phyloP scores from a whole-genome alignment of 371 early-diverging fungal species.

The Mortierella sp. region DNA sequence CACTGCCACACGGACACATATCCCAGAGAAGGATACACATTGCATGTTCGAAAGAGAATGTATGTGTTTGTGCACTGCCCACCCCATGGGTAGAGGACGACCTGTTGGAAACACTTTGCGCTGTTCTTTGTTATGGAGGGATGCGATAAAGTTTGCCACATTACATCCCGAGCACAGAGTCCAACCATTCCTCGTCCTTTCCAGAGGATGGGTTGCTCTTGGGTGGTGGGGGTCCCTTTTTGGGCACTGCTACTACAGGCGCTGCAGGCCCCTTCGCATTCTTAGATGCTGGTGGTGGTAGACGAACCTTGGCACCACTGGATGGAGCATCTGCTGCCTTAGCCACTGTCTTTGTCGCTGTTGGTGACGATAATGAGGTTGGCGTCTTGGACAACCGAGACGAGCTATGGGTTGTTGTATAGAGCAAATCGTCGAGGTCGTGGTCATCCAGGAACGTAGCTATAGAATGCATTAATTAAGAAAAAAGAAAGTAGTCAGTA shows the following conservation, averaged over 20 bases:
- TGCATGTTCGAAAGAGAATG: too few relatives aligned
- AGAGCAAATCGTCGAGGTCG: conserved; percentile 45
- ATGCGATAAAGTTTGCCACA: too few relatives aligned
- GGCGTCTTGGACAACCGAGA: conserved; percentile 6
- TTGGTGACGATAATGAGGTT: background rate
- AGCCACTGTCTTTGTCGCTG: background rate
- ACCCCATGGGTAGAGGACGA: too few relatives aligned
- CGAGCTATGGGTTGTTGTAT: conserved; percentile 36
- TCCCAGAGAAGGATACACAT: too few relatives aligned
- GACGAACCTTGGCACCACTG: conserved; percentile 10
- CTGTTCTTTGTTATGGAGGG: too few relatives aligned
- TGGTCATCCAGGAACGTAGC: conserved; percentile 10
- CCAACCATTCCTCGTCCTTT: conserved; percentile 46
- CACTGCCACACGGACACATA: too few relatives aligned
- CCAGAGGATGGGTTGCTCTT: conserved; percentile 17
- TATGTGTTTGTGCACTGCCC: background rate
- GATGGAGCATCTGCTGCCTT: conserved; percentile 1
- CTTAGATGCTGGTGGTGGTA: conserved; percentile 20
- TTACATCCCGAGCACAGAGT: conserved; percentile 45
- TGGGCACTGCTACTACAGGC: conserved; percentile 1
- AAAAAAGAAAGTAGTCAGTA: too few relatives aligned
- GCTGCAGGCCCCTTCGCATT: conserved; percentile 3
- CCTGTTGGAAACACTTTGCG: too few relatives aligned
- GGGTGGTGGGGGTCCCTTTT: conserved; percentile 20
- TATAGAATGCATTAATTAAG: too few relatives aligned